Conservation (phyloP, 2,329 filamentous ascomycete species). For the Fusarium sp. region DNA sequence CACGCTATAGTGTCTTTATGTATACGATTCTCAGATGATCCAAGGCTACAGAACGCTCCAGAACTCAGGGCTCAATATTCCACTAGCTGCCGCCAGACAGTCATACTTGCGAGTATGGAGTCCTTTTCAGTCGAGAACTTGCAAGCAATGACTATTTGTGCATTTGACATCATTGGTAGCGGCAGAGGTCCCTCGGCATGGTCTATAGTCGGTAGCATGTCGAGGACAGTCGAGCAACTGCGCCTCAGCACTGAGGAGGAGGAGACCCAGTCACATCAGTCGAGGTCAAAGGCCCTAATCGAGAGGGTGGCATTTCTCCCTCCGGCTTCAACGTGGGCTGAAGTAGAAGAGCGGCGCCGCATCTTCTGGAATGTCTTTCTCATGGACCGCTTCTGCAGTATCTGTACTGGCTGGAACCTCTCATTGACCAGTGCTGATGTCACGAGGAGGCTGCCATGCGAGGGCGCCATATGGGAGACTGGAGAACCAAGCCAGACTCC, state of each 20-base stretch:
- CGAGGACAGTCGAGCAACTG: slow-evolving; percentile 51
- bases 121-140: slow-evolving; percentile 48
- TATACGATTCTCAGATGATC: slow-evolving; percentile 41
- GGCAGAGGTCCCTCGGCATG: slow-evolving; percentile 48
- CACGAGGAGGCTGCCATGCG: slow-evolving; percentile 50
- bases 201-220: slow-evolving; percentile 51
- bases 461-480: slow-evolving; percentile 51
- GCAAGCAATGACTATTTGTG: slow-evolving; percentile 48
- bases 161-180: slow-evolving; percentile 50
- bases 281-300: slow-evolving; percentile 44
- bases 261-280: slow-evolving; percentile 26
- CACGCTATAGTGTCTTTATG: slow-evolving; percentile 48
- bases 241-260: slow-evolving; percentile 50
- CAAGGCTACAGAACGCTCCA: slow-evolving; percentile 36
- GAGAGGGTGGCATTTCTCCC: slow-evolving; percentile 45
- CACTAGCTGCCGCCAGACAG: slow-evolving; percentile 43
- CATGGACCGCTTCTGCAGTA: slow-evolving; percentile 53
- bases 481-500: slow-evolving; percentile 48
- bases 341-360: slow-evolving; percentile 50
- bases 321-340: slow-evolving; percentile 46
- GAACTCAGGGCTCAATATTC: slow-evolving; percentile 29
- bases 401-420: slow-evolving; percentile 49
- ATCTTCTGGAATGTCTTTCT: slow-evolving; percentile 55
- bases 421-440: slow-evolving; percentile 49
- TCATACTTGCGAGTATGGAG: slow-evolving; percentile 48